A percentile compares a stretch with the other conserved stretches of the same genome.
Evolutionary conservation across 257 asterid genomes (phyloP).

Genomic region (Solanum stenotomum): DNA sequence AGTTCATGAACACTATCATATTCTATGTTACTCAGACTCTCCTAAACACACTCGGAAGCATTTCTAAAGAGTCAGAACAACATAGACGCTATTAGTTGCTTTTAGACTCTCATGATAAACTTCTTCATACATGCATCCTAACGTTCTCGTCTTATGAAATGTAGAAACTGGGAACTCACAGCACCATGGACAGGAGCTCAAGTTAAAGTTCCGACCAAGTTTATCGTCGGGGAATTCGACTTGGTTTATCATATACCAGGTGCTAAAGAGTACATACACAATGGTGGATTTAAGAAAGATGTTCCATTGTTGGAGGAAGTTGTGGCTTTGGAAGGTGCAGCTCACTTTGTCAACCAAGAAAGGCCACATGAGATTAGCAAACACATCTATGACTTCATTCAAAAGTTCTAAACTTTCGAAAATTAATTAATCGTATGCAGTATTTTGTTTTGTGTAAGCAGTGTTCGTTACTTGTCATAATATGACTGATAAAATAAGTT

Average conservation of each 20-base stretch:
- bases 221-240: constrained; percentile 10
- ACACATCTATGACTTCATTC: constrained; percentile 3
- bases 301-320: constrained; percentile 11
- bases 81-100: background rate
- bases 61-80: background rate
- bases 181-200: constrained; percentile 17
- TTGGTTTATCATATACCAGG: constrained; percentile 6
- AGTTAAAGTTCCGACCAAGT: constrained; percentile 14
- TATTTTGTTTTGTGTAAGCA: no score
- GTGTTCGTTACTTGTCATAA: background rate
- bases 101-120: background rate
- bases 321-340: constrained; percentile 6
- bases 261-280: constrained; percentile 9
- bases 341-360: constrained; percentile 9
- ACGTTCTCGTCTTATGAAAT: background rate
- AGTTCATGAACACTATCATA: background rate
- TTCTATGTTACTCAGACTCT: background rate
- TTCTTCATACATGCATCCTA: background rate
- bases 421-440: no score
- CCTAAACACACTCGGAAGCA: background rate
- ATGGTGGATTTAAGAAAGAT: constrained; percentile 7
- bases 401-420: background rate
- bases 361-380: background rate
- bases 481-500: background rate
- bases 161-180: constrained; percentile 15